Base-by-base conservation (phyloP, 2,329 filamentous ascomycete species). In the Clonostachys chloroleuca region DNA sequence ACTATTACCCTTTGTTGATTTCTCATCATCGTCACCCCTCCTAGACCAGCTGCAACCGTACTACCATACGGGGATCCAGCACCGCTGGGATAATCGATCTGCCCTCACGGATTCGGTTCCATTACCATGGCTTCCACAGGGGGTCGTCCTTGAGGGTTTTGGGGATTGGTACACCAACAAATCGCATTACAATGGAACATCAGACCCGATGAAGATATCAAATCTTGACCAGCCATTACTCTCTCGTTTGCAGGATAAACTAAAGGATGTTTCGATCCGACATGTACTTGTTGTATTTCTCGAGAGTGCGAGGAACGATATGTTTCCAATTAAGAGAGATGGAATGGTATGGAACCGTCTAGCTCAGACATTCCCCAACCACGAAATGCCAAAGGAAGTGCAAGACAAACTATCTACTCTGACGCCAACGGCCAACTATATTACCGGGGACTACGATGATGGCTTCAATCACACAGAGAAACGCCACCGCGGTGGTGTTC, bases 241-340 rank as follows among this genome's bases (percentile, higher is more conserved):
- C 12, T 47, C 50, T 13, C 47, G 50, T 4, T 44, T 56, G 14
- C 34, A 46, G 16, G 50, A 47, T 17, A 46, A 46, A 12, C 44
- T 56, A 12, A 40, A 47, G 12, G 36, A 50, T 12, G 49, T 63
- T 20, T 59, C 59, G 36, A 65, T 68, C 48, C 64, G 65, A 48
- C 65, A 68, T 43, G 56, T 68, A 6, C 52, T 68, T 18, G 49
- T 63, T 14, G 44, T 68, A 5, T 63, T 64, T 33, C 52, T 68
- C 18, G 66, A 65, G 53, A 70, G 58, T 34, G n/a, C 44, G 34
- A 42, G 46, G 13, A 14, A 56, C 2, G 65, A 68, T 43, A 53
- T 68, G 10, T 68, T 66, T 40, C 66, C 65, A 1, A 47, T 68
- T 24, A 60, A 63, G 12, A 39, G 36, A 16, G 56, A 59, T 16